Base-by-base conservation (phyloP, 2,329 filamentous ascomycete genomes). In the Apiospora kogelbergensis region DNA sequence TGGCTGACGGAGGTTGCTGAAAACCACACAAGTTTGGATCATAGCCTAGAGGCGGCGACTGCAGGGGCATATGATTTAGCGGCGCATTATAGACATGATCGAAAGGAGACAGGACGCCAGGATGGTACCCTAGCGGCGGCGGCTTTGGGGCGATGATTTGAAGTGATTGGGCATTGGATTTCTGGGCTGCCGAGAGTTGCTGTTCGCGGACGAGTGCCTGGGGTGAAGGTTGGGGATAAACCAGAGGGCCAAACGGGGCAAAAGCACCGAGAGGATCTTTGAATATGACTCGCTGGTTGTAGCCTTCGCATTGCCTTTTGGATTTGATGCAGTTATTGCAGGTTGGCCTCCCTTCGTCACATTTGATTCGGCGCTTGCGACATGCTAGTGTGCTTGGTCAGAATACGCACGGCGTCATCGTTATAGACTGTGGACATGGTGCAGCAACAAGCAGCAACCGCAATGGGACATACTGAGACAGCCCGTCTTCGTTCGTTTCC, bases 341-440 rank as follows among this genome's bases (percentile, higher is more conserved):
- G 37, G 87, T 91, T 33, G 93, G 93, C 65, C 91, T 88, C 75
- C 94, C 93, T 79, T 98, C 96, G 71, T 96, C 96, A 80, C 96
- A 99, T 81, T 98, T 99, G 81, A 99, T 98, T 71, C 96, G 92
- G 67, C 96, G 91, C 81, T 93, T 95, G 72, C 96, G 92, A 81
- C 96, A 99, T 69, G 96, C 93, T 95, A 72, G 65, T 40, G 26
- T 46, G 44, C 67, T 73, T 70, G 68, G 63, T 77, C 63, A 70
- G 65, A 69, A 64, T 67, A 42, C 65, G 64, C 26, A 46, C 68
- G 68, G 42, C 63, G 13, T 41, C 46, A 53, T 41, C 46, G 44
- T 44, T 41, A 20, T 64, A 26, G 22, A 40, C 63, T 45, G 63
- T 33, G 69, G 65, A 70, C 67, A n/a, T 67, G 70, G 67, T 57